Evolutionary conservation across 257 asterid species (phyloP), one percentile per base, ranked within the genome.

Genomic region (Cruciata laevipes): DNA sequence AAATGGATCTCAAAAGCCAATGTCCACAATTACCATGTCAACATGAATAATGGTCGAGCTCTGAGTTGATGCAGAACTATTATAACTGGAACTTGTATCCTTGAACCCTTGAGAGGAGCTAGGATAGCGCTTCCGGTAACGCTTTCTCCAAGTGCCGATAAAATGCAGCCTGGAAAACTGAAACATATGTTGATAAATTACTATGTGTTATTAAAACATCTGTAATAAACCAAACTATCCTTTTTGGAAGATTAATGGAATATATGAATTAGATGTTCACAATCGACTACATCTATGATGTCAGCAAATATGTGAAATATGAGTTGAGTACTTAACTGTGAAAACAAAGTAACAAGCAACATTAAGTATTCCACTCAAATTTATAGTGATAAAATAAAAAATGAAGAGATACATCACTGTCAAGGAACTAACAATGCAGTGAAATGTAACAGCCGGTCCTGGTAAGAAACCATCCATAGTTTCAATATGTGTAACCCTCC

Each of bases 91-190:
- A 71, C 65, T 74, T 75, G 59, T 76, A 77, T 68, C 49, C 63
- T 65, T 83, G 33, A 77, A 75, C 70, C 78, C 83, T 80, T 67
- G 70, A 69, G 85, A 76, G 49, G 71, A 69, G 76, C 69, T 73
- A 61, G 83, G 85, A 75, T 86, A 90, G 65, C 87, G 95, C 71
- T 88, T 90, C 68, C 97, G 91, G 55, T 90, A 93, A 60, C 99
- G 83, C 79, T 82, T 88, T 81, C 96, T 93, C 97, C 99, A 93
- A 71, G 97, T 86, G 69, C 99, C 99, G 76, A 94, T 94, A 74
- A 94, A 94, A 78, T 90, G 99, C 87, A 93, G 83, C 85, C 99
- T 86, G 68, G 99, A 93, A 76, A 79, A 79, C 99, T 93, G 96
- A 27, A 79, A 81, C 65, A 30, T 35, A 44, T 47, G 72, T 71